A percentile compares a stretch with the other conserved stretches of the same genome.
Evolutionary conservation across 2,329 filamentous ascomycete genomes (phyloP).

Genomic region (Sporothrix dimorphospora): DNA sequence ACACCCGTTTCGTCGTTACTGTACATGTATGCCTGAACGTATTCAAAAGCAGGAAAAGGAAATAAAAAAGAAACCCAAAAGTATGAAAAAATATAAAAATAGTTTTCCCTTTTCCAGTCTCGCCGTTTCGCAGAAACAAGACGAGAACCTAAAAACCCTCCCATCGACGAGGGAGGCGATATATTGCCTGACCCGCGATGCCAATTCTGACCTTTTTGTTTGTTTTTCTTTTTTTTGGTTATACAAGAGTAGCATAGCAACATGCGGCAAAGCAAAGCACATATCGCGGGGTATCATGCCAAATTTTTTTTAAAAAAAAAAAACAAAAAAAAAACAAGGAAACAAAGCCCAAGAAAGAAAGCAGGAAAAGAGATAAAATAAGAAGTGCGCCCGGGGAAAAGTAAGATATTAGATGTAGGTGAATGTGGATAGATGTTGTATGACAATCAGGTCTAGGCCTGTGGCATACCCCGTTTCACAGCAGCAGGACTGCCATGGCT

Average conservation of each 20-base stretch:
- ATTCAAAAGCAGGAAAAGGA: not conserved
- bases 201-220: not conserved
- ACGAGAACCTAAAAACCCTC: conserved; percentile 12
- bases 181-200: not conserved
- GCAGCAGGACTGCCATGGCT: conserved; percentile 36
- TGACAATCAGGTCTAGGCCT: not conserved
- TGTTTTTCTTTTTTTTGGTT: conserved; percentile 20
- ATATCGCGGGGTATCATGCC: conserved; percentile 36
- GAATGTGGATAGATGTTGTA: not conserved
- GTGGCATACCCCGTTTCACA: conserved; percentile 32
- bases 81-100: not conserved
- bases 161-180: not conserved
- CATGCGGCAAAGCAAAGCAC: conserved; percentile 10
- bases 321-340: conserved; percentile 10
- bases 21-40: not conserved
- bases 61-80: not conserved
- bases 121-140: conserved; percentile 12
- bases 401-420: not conserved
- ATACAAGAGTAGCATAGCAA: conserved; percentile 27
- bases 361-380: conserved; percentile 20
- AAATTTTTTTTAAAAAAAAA: conserved; percentile 26
- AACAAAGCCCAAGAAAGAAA: conserved; percentile 24
- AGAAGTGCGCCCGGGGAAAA: not conserved
- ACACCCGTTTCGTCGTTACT: not conserved
- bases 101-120: not conserved